phyloP scores from a whole-genome alignment of 192 early-diverging fungal genomes.

The Allomyces macrogynus region DNA sequence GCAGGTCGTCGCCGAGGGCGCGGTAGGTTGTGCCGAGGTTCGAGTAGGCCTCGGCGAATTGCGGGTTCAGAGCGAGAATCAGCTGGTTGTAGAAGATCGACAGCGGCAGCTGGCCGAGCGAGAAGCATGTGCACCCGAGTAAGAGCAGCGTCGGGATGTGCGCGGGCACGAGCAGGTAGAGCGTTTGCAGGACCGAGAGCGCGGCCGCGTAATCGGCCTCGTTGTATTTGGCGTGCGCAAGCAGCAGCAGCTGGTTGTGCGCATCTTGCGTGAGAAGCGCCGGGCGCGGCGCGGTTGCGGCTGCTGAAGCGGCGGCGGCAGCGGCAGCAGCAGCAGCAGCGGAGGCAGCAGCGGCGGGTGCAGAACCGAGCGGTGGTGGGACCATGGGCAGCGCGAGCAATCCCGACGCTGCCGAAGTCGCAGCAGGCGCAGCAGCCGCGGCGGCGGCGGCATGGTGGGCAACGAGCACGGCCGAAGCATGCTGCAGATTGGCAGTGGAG shows the following conservation, averaged over 20 bases:
- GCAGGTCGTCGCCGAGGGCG: constrained; percentile 42
- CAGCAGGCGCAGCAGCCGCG: constrained; percentile 19
- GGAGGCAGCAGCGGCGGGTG: constrained; percentile 33
- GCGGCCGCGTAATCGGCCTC: constrained; percentile 12
- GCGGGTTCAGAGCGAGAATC: constrained; percentile 59
- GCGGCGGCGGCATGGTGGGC: constrained; percentile 2
- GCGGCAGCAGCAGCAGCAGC: constrained; percentile 31
- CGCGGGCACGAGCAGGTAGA: constrained; percentile 9
- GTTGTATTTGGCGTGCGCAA: constrained; percentile 23
- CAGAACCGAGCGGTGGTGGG: constrained; percentile 14
- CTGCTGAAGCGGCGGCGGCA: constrained; percentile 20
- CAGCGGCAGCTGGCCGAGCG: constrained; percentile 42
- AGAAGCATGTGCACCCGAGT: constrained; percentile 72
- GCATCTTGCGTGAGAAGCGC: neutral
- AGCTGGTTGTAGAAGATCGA: constrained; percentile 62
- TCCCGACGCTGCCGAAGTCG: constrained; percentile 8
- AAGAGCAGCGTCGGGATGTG: constrained; percentile 71
- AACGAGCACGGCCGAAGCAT: neutral
- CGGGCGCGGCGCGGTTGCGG: constrained; percentile 13
- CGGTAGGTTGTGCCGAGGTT: constrained; percentile 78
- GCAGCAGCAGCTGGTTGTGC: constrained; percentile 3
- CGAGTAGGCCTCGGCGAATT: constrained; percentile 77
- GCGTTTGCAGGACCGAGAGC: constrained; percentile 14
- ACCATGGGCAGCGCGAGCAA: constrained; percentile 11
- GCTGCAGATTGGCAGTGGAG: too few relatives aligned